Base-by-base conservation (phyloP, 164 flowering plant genomes). In the Magnolia kwangsiensis region DNA sequence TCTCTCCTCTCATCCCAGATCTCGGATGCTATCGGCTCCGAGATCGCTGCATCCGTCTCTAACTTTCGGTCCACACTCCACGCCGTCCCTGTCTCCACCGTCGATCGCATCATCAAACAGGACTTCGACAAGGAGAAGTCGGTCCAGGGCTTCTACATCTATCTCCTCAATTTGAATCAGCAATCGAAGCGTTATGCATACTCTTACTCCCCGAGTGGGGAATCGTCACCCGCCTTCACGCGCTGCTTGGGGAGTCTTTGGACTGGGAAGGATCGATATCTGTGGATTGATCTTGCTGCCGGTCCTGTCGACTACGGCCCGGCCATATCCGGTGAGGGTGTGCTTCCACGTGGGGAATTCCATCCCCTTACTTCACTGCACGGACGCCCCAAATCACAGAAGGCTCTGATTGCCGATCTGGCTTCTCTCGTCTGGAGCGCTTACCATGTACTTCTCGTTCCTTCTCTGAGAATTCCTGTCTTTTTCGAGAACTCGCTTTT, bases 221-320 rank as follows among this genome's bases (percentile, higher is more conserved):
- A 88, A 0, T 78, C 91, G 1, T 92, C 98, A 0, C 87, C 90
- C 0, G 92, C 88, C 1, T 80, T 78, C 63, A 87, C 97, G 10
- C 86, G 79, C 67, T 94, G 98, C 69, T 72, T 85, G 45, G 98
- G 98, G 2, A 90, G 72, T 29, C 51, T 91, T 23, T 96, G 97
- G 98, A 85, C 94, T 1, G 97, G 92, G 6, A 87, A 85, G 31
- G 96, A 92, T 14, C 78, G 98, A 75, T 96, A 94, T 69, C 19
- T 91, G 51, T 96, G 99, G 98, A 82, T 94, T 49, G 99, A 96
- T 81, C 86, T 96, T 49, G 88, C 84, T 2, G 98, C 99, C 0
- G 99, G 98, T 0, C 99, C 99, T 1, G 95, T 96, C 8, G 92
- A 94, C 75, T 94, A 94, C 64, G 97, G 99, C 18, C 99, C 99